Evolutionary conservation across 2,329 filamentous ascomycete species (phyloP).

Genomic region (Aspergillus piperis): DNA sequence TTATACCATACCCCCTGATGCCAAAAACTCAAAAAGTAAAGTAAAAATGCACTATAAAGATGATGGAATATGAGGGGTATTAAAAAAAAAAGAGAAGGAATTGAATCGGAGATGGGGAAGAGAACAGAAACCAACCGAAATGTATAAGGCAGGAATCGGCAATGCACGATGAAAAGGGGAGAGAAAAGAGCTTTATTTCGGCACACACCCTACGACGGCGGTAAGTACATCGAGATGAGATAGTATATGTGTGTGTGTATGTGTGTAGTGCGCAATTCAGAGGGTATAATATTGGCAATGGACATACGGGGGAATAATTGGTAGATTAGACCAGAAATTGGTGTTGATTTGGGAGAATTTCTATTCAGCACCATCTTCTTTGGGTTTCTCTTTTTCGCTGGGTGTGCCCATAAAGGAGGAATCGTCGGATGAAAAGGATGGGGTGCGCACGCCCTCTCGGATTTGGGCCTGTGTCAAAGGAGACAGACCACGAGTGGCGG

Average conservation of each 20-base stretch:
- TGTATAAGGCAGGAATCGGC: background rate
- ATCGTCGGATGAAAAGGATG: slow-evolving; percentile 41
- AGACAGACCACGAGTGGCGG: slow-evolving; percentile 34
- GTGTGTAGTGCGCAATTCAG: background rate
- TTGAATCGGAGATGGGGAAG: background rate
- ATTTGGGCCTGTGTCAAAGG: slow-evolving; percentile 42
- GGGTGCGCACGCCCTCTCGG: slow-evolving; percentile 35
- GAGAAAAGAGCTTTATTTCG: background rate
- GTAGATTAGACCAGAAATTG: slow-evolving; percentile 4
- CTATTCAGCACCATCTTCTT: slow-evolving; percentile 24
- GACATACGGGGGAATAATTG: background rate
- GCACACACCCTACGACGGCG: background rate
- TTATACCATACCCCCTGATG: background rate
- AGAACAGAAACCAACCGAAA: background rate
- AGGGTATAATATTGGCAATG: slow-evolving; percentile 15
- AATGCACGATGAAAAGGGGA: background rate
- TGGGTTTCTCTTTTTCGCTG: slow-evolving; percentile 28
- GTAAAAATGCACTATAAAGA: background rate
- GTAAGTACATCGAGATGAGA: slow-evolving; percentile 5
- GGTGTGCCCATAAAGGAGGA: slow-evolving; percentile 27
- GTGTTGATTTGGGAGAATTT: background rate
- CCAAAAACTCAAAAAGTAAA: slow-evolving; percentile 12
- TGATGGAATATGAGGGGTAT: background rate
- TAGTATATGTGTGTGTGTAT: background rate
- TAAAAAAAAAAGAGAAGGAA: background rate